These are phyloP conservation scores for Dalechampia spathulata DNA, from an alignment of 441 rosid genomes.

Conservation along the genomic window DNA sequence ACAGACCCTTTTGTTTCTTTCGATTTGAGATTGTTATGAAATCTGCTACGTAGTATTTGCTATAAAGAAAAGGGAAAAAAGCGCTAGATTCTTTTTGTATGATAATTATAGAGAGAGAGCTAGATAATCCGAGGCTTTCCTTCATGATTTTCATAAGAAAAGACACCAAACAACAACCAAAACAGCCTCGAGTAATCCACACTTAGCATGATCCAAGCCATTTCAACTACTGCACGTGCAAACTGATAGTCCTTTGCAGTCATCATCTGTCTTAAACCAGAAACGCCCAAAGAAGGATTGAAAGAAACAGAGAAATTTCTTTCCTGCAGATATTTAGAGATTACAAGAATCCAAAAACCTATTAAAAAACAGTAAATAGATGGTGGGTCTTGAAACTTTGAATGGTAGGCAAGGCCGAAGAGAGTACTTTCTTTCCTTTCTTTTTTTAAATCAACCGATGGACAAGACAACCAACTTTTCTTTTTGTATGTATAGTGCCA, in stretches of 20 bases:
- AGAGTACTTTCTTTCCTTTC: neutral
- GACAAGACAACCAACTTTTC: neutral
- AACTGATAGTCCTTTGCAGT: constrained; percentile 39
- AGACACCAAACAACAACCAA: constrained; percentile 70
- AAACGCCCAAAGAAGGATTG: neutral
- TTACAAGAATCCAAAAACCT: neutral
- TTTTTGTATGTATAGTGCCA: neutral
- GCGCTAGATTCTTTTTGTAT: too few relatives aligned
- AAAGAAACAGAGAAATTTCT: too few relatives aligned
- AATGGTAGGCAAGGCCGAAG: neutral
- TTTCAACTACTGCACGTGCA: constrained; percentile 40
- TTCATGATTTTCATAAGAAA: constrained; percentile 77
- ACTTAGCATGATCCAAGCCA: constrained; percentile 68
- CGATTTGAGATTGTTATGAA: too few relatives aligned
- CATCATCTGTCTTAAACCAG: constrained; percentile 53
- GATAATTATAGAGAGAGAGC: constrained; percentile 18
- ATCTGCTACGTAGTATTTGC: too few relatives aligned
- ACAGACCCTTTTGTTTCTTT: too few relatives aligned
- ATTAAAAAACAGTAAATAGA: neutral
- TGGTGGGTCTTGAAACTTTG: neutral
- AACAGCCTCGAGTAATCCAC: constrained; percentile 71
- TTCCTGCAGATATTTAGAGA: neutral
- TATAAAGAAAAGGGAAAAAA: too few relatives aligned
- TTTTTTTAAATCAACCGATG: neutral
- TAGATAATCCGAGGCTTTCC: constrained; percentile 83